Percentiles rank a stretch among this genome's conserved stretches.
Conservation (phyloP, 352 stramenopile genomes). For the Phytophthora brassicae region DNA sequence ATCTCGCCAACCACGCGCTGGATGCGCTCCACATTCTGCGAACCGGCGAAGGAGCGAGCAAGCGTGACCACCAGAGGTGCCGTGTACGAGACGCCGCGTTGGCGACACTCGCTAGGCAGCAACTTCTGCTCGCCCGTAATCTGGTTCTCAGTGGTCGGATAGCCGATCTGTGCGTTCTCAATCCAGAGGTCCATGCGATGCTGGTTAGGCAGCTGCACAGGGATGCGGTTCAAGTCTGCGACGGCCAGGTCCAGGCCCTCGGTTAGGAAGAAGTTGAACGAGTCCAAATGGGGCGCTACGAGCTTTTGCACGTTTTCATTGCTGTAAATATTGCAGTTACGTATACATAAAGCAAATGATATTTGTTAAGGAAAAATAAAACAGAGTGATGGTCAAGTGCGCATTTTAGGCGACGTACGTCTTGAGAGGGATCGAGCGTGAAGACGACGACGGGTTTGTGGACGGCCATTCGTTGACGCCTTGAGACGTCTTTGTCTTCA, state of each 20-base stretch:
- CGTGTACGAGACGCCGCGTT: constrained; percentile 96
- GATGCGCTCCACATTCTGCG: constrained; percentile 82
- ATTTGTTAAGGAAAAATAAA: not conserved
- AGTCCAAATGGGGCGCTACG: constrained; percentile 96
- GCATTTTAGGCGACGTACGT: constrained; percentile 42
- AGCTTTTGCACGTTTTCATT: constrained; percentile 90
- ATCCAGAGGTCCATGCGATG: constrained; percentile 88
- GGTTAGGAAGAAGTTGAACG: constrained; percentile 98
- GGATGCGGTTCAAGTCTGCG: constrained; percentile 88
- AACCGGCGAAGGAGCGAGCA: constrained; percentile 73
- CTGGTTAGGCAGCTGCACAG: constrained; percentile 90
- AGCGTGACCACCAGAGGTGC: constrained; percentile 94
- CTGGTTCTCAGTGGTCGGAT: constrained; percentile 81
- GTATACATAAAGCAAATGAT: constrained; percentile 17
- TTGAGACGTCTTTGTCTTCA: constrained; percentile 18
- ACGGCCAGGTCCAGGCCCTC: constrained; percentile 94
- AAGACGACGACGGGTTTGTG: constrained; percentile 80
- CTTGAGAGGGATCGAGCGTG: constrained; percentile 68
- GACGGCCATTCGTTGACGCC: constrained; percentile 66
- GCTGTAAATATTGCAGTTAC: constrained; percentile 25
- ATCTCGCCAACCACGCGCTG: constrained; percentile 93
- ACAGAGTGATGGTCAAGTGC: constrained; percentile 23
- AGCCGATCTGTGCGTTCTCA: constrained; percentile 95
- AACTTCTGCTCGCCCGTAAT: constrained; percentile 86
- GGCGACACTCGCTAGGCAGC: constrained; percentile 94